phyloP scores from a whole-genome alignment of 768 basidiomycete genomes.

The Russula sp. region DNA sequence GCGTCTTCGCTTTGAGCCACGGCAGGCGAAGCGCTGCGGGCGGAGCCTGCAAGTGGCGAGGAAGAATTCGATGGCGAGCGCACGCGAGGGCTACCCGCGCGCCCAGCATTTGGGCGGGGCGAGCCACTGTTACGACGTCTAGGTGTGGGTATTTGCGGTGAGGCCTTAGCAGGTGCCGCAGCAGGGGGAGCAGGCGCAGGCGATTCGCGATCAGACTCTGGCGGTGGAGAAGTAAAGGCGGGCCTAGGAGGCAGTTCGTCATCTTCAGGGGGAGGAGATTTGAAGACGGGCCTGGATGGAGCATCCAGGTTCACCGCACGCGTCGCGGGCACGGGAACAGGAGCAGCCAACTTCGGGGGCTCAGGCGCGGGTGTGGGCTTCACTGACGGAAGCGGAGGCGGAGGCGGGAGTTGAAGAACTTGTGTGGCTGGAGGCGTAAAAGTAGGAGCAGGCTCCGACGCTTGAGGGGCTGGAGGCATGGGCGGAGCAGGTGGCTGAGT shows the following conservation, averaged over 20 bases:
- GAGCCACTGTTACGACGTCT: conserved; percentile 50
- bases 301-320: conserved; percentile 24
- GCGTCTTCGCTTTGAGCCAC: conserved; percentile 20
- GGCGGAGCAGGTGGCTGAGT: conserved; percentile 22
- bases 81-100: conserved; percentile 37
- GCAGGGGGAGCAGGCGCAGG: conserved; percentile 22
- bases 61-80: conserved; percentile 26
- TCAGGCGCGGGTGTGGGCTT: conserved; percentile 23
- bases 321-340: conserved; percentile 30
- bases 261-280: conserved; percentile 59
- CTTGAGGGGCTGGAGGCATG: conserved; percentile 5
- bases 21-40: conserved; percentile 25
- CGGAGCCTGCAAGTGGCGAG: conserved; percentile 12
- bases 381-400: conserved; percentile 15
- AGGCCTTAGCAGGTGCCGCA: conserved; percentile 40
- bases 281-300: conserved; percentile 50
- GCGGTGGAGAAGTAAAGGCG: conserved; percentile 28
- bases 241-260: conserved; percentile 46
- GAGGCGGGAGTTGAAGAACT: neutral
- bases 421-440: conserved; percentile 22
- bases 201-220: conserved; percentile 32
- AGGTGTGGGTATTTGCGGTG: conserved; percentile 52
- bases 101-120: conserved; percentile 38
- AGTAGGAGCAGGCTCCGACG: conserved; percentile 34
- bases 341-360: conserved; percentile 28